phyloP scores from a whole-genome alignment of 106 monocot species.

The Gastrodia elata region DNA sequence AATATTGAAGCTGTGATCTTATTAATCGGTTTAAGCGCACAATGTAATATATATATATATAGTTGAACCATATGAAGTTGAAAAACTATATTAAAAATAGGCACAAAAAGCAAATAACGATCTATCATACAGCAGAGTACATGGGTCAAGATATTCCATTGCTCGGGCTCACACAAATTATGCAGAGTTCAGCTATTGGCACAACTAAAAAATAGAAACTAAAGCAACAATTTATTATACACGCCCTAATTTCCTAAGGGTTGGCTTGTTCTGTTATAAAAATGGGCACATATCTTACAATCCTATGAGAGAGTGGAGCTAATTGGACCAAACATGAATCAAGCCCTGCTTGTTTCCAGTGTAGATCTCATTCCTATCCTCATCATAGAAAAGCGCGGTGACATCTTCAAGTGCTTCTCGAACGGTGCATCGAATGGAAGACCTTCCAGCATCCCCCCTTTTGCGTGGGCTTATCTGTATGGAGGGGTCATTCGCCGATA shows the following conservation, averaged over 20 bases:
- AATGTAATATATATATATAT: too few relatives aligned
- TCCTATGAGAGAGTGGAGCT: slow-evolving; percentile 5
- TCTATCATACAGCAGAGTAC: not conserved
- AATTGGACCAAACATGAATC: slow-evolving; percentile 75
- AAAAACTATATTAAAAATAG: not conserved
- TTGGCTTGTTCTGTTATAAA: not conserved
- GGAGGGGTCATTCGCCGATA: slow-evolving; percentile 31
- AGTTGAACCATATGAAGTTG: not conserved
- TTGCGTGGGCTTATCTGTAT: slow-evolving; percentile 25
- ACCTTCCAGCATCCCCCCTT: slow-evolving; percentile 19
- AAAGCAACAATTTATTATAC: too few relatives aligned
- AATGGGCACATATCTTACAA: slow-evolving; percentile 6
- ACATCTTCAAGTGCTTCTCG: slow-evolving; percentile 50
- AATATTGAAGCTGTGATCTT: not conserved
- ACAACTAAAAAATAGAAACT: slow-evolving; percentile 3
- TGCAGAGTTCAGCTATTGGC: not conserved
- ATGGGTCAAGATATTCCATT: not conserved
- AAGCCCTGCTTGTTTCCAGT: slow-evolving; percentile 66
- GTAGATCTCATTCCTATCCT: slow-evolving; percentile 75
- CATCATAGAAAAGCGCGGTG: slow-evolving; percentile 74
- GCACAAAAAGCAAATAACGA: not conserved
- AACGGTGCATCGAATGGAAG: slow-evolving; percentile 23
- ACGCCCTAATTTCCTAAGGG: not conserved
- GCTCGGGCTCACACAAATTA: not conserved
- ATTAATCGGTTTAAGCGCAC: too few relatives aligned